Evolutionary conservation across 129 eudicot species (phyloP), one percentile per base, ranked within the genome.

Genomic region (Tagetes patula): DNA sequence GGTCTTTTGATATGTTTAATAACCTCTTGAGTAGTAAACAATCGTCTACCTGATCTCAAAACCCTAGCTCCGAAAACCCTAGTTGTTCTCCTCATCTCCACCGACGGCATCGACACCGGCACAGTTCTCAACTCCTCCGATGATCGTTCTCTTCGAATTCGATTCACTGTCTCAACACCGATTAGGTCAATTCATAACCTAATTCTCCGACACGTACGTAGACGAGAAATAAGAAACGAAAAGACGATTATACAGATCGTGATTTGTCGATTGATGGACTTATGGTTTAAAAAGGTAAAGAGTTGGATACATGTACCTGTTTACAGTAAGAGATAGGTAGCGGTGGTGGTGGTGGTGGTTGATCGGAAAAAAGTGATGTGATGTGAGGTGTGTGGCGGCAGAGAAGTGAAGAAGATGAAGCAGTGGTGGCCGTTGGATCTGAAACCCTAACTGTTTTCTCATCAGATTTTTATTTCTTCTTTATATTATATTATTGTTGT

Each of bases 31-130:
- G 77, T 80, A 0, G 89, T 71, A 77, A 79, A 85, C 62, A 91
- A 64, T 34, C 95, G 77, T 67, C 97, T 70, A n/a, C 97, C 97
- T 3, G 95, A 91, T 69, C 97, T 69, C 77, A 91, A 77, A 38
- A 91, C 89, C 82, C 91, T 84, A 11, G 88, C 85, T 47, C 95
- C 95, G 73, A 91, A 82, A 60, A 91, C 87, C 82, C 97, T 87
- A 62, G 97, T 87, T 20, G 82, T 83, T 62, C 87, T 82, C 70
- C 91, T 81, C 97, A 91, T 91, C 75, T 83, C 91, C 33, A 69
- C 85, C 78, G 86, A 84, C 73, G 84, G 84, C 84, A 75, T 81
- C 76, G 67, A 61, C 67, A 36, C 67, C 76, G 48, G 76, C 84
- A 67, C 76, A 75, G 52, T 59, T 60, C 53, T 9, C 7, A 30